Evolutionary conservation across 2,329 filamentous ascomycete genomes (phyloP), one percentile per base, ranked within the genome.

Genomic region (Claviceps purpurea): DNA sequence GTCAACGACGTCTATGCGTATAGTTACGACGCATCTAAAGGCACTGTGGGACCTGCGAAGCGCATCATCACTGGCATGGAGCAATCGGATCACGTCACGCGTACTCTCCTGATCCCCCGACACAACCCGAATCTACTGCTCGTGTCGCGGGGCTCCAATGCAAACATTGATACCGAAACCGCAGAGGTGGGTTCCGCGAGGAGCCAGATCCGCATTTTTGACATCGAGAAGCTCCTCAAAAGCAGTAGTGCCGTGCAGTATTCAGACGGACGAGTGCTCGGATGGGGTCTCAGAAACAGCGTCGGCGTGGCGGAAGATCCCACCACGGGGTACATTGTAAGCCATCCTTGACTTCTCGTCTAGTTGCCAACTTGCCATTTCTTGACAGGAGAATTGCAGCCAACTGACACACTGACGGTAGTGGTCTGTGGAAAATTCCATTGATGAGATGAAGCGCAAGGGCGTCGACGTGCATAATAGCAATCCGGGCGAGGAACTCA

Each of bases 401-500:
- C 16, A 4, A 2, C 34, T 37, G 45, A 37, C n/a, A 14, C 4
- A 22, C 45, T 11, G 16, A 34, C 20, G 14, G 3, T 40, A 62
- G 56, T 78, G 72, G 68, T 70, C 70, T 6, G 80, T 87, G 2
- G 84, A 87, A 62, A 87, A 87, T 64, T 79, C 75, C 16, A 78
- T 78, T 6, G 82, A 87, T 62, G 64, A 84, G 24, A 68, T 86
- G 44, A 61, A 67, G 34, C 73, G 82, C 26, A 59, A 69, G 24
- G 75, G 73, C 7, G 58, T 67, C 11, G 79, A 84, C 57, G 74
- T 85, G 46, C 81, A 85, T 59, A 67, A 78, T 56, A 70, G 82
- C 56, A 87, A 87, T 60, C 84, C 84, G 0, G 84, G 78, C 20
- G 84, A 88, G 61, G 82, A 87, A 64, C 65, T 88, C 63, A 87